These are phyloP conservation scores for Aspergillus thermomutatus DNA, from an alignment of 2,329 filamentous ascomycete species.

Conservation along the genomic window DNA sequence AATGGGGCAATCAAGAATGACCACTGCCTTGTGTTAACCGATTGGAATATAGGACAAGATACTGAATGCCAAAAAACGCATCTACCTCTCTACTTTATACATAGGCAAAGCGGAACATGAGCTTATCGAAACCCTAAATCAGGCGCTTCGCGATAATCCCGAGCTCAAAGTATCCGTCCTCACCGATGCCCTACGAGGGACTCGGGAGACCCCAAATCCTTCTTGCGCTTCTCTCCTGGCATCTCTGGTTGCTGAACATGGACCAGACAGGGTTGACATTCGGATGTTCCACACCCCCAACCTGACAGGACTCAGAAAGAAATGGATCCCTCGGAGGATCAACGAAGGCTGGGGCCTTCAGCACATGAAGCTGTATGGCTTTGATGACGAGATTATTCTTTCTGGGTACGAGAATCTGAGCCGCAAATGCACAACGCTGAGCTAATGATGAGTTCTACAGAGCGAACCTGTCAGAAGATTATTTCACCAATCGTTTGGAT, in stretches of 20 bases:
- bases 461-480: constrained; percentile 87
- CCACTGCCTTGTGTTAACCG: background rate
- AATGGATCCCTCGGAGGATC: constrained; percentile 78
- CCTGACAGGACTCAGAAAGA: constrained; percentile 79
- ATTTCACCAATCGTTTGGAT: constrained; percentile 95
- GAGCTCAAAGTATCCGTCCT: constrained; percentile 80
- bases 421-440: background rate
- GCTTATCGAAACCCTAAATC: constrained; percentile 72
- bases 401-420: constrained; percentile 61
- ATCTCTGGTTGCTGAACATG: constrained; percentile 80
- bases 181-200: constrained; percentile 87
- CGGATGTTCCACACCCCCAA: constrained; percentile 99
- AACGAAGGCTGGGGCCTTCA: constrained; percentile 98
- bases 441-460: constrained; percentile 33
- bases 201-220: constrained; percentile 78
- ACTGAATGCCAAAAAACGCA: constrained; percentile 67
- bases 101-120: constrained; percentile 92
- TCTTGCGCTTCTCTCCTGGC: constrained; percentile 87
- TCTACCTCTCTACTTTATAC: constrained; percentile 95
- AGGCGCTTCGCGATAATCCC: constrained; percentile 71
- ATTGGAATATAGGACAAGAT: constrained; percentile 66
- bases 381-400: constrained; percentile 93
- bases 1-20: background rate
- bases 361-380: constrained; percentile 97
- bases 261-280: constrained; percentile 78